phyloP scores from a whole-genome alignment of 2,329 filamentous ascomycete species.

The Beauveria bassiana region DNA sequence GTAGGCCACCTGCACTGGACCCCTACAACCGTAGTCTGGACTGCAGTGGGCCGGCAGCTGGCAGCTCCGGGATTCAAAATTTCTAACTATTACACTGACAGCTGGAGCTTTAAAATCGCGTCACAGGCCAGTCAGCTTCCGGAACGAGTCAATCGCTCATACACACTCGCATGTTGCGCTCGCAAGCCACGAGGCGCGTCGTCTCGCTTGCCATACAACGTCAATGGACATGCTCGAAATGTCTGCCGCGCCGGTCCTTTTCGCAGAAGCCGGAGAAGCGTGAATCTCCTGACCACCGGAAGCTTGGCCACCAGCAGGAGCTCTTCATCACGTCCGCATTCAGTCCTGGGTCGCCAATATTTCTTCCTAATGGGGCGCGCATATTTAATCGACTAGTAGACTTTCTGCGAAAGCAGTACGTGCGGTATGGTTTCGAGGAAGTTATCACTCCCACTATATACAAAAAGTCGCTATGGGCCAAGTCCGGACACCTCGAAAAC shows the following conservation, averaged over 20 bases:
- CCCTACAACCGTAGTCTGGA: not conserved
- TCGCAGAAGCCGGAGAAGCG: slow-evolving; percentile 22
- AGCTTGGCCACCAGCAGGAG: slow-evolving; percentile 57
- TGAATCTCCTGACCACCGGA: slow-evolving; percentile 48
- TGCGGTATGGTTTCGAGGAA: slow-evolving; percentile 77
- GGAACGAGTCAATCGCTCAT: slow-evolving; percentile 5
- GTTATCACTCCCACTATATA: slow-evolving; percentile 88
- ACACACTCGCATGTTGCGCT: slow-evolving; percentile 23
- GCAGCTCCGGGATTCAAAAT: not conserved
- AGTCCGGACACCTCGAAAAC: slow-evolving; percentile 80
- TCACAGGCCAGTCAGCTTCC: not conserved
- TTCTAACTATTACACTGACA: not conserved
- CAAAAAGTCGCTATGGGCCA: slow-evolving; percentile 80
- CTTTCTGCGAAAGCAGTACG: slow-evolving; percentile 78
- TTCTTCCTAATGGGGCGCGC: slow-evolving; percentile 72
- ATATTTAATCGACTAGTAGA: slow-evolving; percentile 78
- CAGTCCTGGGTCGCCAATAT: slow-evolving; percentile 78
- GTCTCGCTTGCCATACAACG: slow-evolving; percentile 14
- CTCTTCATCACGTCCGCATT: slow-evolving; percentile 73
- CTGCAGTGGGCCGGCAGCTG: not conserved
- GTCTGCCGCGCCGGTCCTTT: slow-evolving; percentile 21
- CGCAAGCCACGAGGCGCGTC: slow-evolving; percentile 17
- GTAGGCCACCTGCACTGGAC: not conserved
- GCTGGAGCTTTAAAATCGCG: not conserved
- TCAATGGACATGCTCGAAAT: slow-evolving; percentile 26